Evolutionary conservation across 2,329 filamentous ascomycete genomes (phyloP).

Genomic region (Erysiphe neolycopersici): DNA sequence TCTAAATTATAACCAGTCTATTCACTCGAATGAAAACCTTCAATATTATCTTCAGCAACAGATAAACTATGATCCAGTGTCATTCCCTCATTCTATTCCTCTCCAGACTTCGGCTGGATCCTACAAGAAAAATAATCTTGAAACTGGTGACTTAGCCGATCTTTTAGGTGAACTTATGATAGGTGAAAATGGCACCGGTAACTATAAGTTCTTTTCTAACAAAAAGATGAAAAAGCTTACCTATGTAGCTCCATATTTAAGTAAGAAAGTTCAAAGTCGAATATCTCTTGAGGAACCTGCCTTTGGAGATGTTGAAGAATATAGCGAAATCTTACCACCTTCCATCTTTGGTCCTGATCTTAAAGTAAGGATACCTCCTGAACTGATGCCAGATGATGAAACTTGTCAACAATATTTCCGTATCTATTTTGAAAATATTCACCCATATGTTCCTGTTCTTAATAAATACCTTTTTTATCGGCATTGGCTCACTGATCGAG

Average conservation of each 20-base stretch:
- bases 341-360: conserved; percentile 41
- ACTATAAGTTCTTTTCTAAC: not conserved
- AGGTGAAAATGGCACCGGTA: conserved; percentile 65
- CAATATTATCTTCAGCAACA: conserved; percentile 8
- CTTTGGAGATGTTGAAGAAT: conserved; percentile 46
- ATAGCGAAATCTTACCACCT: conserved; percentile 41
- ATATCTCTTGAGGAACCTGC: conserved; percentile 31
- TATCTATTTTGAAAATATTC: conserved; percentile 71
- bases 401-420: conserved; percentile 66
- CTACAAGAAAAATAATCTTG: too few relatives aligned
- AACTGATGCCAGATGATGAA: conserved; percentile 75
- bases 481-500: too few relatives aligned
- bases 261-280: conserved; percentile 25
- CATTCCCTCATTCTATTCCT: too few relatives aligned
- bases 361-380: conserved; percentile 67
- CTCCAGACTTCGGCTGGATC: too few relatives aligned
- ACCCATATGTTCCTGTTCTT: conserved; percentile 77
- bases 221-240: not conserved
- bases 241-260: conserved; percentile 52
- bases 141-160: conserved; percentile 34
- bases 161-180: conserved; percentile 70
- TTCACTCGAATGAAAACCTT: conserved; percentile 10
- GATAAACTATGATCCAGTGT: too few relatives aligned
- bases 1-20: too few relatives aligned
- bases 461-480: conserved; percentile 17